These are phyloP conservation scores for Thelephora terrestris DNA, from an alignment of 1,284 basidiomycete genomes.

Conservation along the genomic window DNA sequence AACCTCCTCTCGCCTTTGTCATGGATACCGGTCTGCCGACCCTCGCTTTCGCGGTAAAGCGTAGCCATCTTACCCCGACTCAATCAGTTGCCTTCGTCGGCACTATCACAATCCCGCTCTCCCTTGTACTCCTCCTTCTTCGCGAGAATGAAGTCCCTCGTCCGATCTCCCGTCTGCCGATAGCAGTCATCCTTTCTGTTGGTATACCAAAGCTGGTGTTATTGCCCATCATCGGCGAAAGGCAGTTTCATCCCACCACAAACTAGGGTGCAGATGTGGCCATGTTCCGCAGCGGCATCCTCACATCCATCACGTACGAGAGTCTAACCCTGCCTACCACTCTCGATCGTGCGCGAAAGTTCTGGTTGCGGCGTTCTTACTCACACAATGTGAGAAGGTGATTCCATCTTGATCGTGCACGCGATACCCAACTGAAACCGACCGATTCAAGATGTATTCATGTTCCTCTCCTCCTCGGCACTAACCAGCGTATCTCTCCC, in stretches of 20 bases:
- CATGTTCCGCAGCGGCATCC: constrained; percentile 31
- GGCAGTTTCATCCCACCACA: constrained; percentile 19
- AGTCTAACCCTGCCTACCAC: not conserved
- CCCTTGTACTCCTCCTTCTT: constrained; percentile 45
- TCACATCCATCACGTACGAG: constrained; percentile 28
- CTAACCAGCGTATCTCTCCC: constrained; percentile 7
- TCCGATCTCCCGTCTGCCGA: constrained; percentile 32
- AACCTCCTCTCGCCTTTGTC: constrained; percentile 38
- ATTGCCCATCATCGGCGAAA: constrained; percentile 37
- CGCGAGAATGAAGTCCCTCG: constrained; percentile 30
- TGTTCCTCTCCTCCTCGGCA: constrained; percentile 31
- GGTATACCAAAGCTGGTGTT: constrained; percentile 39
- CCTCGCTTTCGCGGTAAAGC: too few relatives aligned
- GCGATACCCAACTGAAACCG: not conserved
- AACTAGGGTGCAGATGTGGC: constrained; percentile 31
- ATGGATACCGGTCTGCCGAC: constrained; percentile 25
- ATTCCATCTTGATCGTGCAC: not conserved
- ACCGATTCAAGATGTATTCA: constrained; percentile 23
- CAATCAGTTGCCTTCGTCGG: constrained; percentile 34
- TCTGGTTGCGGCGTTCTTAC: constrained; percentile 25
- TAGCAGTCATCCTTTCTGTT: constrained; percentile 38
- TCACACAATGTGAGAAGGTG: constrained; percentile 29
- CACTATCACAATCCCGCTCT: constrained; percentile 40
- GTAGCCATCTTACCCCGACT: too few relatives aligned
- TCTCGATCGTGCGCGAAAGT: too few relatives aligned